Conservation (phyloP, 192 early-diverging fungal species). For the Coemansia sp. region DNA sequence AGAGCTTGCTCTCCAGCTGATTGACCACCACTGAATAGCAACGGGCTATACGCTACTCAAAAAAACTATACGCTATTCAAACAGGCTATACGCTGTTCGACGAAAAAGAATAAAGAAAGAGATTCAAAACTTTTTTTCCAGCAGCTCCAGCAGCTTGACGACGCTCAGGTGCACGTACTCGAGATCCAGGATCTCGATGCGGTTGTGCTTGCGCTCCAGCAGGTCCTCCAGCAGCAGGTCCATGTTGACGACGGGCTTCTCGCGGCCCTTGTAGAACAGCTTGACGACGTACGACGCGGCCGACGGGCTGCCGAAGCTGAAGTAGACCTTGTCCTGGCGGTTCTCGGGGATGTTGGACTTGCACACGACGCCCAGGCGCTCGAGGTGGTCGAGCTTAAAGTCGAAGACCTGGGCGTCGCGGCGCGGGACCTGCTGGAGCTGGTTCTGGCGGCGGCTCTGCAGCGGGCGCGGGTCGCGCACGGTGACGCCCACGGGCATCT, state of each 20-base stretch:
- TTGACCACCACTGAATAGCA: too few species aligned
- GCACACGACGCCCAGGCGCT: constrained; percentile 89
- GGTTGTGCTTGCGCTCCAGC: constrained; percentile 86
- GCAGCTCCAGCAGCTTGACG: constrained; percentile 66
- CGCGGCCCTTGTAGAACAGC: constrained; percentile 85
- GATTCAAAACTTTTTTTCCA: constrained; percentile 74
- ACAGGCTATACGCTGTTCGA: too few species aligned
- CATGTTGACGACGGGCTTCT: constrained; percentile 93
- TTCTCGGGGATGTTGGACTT: constrained; percentile 89
- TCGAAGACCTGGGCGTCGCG: constrained; percentile 30
- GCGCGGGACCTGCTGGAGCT: background rate
- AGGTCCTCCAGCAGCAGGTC: constrained; percentile 86
- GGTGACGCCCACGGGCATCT: constrained; percentile 62
- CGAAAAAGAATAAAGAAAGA: background rate
- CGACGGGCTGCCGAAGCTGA: constrained; percentile 81
- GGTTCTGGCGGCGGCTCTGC: constrained; percentile 35
- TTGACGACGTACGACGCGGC: constrained; percentile 88
- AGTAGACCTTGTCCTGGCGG: constrained; percentile 81
- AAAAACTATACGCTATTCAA: too few species aligned
- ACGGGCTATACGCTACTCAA: too few species aligned
- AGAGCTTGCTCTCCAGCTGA: too few species aligned
- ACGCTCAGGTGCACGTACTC: constrained; percentile 92
- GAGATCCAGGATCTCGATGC: constrained; percentile 78
- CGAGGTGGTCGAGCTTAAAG: constrained; percentile 76
- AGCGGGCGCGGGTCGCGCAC: constrained; percentile 43